Base-by-base conservation (phyloP, 306 rosid species). In the Cicer chorassanicum region DNA sequence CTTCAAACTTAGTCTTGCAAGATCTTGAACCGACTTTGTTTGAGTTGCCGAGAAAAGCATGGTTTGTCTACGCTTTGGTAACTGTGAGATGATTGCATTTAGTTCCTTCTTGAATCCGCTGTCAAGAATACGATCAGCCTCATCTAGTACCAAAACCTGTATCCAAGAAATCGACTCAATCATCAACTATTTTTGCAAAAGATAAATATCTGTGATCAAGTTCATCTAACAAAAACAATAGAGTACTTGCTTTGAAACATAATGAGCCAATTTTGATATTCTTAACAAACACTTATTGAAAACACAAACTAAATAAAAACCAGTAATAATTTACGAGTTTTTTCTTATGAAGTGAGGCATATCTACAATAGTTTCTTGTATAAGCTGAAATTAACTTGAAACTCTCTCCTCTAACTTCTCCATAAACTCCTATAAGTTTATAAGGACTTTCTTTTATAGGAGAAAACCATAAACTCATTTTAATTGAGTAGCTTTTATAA, bases 11-110 rank as follows among this genome's bases (percentile, higher is more conserved):
- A 94, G 89, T 78, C 98, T 86, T 48, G 96, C 96, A 78, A 94
- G 97, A 84, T 90, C 96, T 82, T 92, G 89, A 81, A 94, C 74
- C 1, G 89, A 84, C 83, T 90, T 94, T 6, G 96, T 92, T 78
- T 91, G 97, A 68, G 98, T 94, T 61, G 98, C 98, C 1, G 98
- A 94, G 84, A 91, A 91, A 12, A 94, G 97, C 76, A 92, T 73
- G 63, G 97, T 94, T 78, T 94, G 98, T 72, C 98, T 90, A 42
- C 62, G 81, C 80, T 87, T 94, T 42, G 97, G 98, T 29, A 94
- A 88, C 68, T 94, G 96, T 15, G 97, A 91, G 70, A 94, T 75
- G 76, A 94, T 89, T 12, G 95, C 98, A 82, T 94, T 90, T 61
- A 94, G 63, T 9, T 74, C 85, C 84, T 45, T 84, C 90, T 90